phyloP scores from a whole-genome alignment of 2,329 filamentous ascomycete species.

The Shiraia sp. region DNA sequence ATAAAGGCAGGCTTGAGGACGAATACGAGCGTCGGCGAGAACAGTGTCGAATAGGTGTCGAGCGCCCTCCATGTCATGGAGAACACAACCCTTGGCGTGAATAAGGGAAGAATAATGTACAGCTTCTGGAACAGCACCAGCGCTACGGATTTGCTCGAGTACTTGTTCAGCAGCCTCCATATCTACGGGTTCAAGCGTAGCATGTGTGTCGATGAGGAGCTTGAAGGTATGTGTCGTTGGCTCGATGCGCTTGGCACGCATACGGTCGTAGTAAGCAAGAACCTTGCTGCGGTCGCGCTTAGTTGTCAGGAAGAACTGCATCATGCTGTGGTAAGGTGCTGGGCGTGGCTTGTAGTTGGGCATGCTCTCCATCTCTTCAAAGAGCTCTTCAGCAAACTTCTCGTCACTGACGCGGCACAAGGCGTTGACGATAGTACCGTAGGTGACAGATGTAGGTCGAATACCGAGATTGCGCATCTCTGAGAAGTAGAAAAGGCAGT shows the following conservation, averaged over 20 bases:
- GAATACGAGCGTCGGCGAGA: constrained; percentile 67
- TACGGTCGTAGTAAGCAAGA: constrained; percentile 90
- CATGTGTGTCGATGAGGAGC: constrained; percentile 92
- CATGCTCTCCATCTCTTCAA: constrained; percentile 99
- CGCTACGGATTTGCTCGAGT: constrained; percentile 73
- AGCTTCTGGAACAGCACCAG: constrained; percentile 79
- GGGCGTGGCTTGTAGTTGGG: constrained; percentile 98
- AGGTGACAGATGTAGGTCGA: constrained; percentile 95
- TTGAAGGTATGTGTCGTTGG: constrained; percentile 98
- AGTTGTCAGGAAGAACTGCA: constrained; percentile 98
- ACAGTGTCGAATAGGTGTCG: constrained; percentile 81
- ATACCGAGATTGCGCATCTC: constrained; percentile 95
- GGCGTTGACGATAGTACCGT: constrained; percentile 97
- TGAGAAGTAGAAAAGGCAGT: constrained; percentile 96
- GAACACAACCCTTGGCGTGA: constrained; percentile 91
- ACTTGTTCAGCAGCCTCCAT: constrained; percentile 86
- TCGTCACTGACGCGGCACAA: constrained; percentile 96
- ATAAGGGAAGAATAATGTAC: constrained; percentile 96
- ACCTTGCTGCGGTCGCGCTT: constrained; percentile 97
- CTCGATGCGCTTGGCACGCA: constrained; percentile 82
- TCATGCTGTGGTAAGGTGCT: constrained; percentile 98
- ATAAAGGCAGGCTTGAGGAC: constrained; percentile 83
- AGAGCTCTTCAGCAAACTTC: constrained; percentile 95
- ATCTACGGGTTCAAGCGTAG: constrained; percentile 88
- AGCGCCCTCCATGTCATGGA: constrained; percentile 87